These are phyloP conservation scores for Saturnispora serradocipensis DNA, from an alignment of 805 yeast genomes.

Conservation along the genomic window DNA sequence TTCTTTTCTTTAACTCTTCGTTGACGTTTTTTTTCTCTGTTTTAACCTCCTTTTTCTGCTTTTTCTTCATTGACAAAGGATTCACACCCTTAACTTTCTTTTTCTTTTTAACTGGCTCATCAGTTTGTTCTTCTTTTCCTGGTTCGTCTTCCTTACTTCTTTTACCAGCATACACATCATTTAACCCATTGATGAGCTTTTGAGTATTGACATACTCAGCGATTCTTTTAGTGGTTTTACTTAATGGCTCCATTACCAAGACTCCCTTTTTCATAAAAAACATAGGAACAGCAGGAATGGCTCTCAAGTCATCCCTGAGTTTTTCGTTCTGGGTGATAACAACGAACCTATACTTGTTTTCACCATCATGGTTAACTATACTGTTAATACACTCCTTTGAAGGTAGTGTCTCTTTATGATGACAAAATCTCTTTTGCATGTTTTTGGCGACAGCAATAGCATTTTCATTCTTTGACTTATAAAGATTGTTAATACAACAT, in stretches of 20 bases:
- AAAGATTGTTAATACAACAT: conserved; percentile 85
- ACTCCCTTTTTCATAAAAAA: conserved; percentile 84
- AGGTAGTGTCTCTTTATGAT: conserved; percentile 50
- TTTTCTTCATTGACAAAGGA: conserved; percentile 83
- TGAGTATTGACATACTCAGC: conserved; percentile 46
- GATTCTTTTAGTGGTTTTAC: conserved; percentile 52
- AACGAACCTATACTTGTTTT: conserved; percentile 82
- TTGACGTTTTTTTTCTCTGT: neutral
- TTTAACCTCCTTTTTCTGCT: conserved; percentile 28
- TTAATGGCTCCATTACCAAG: conserved; percentile 91
- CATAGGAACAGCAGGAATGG: conserved; percentile 83
- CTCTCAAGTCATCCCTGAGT: conserved; percentile 59
- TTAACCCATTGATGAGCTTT: conserved; percentile 73
- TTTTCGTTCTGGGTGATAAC: conserved; percentile 77
- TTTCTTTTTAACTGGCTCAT: conserved; percentile 15
- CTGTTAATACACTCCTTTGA: conserved; percentile 67
- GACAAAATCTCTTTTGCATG: conserved; percentile 85
- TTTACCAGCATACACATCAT: conserved; percentile 47
- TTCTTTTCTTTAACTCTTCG: conserved; percentile 1
- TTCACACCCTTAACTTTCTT: conserved; percentile 69
- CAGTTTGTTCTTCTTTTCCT: conserved; percentile 15
- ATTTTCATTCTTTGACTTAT: conserved; percentile 56
- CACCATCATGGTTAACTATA: conserved; percentile 60
- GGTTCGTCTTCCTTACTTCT: conserved; percentile 19
- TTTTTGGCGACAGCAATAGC: conserved; percentile 82